These are phyloP conservation scores for Golubevia pallescens DNA, from an alignment of 1,284 basidiomycete genomes.

Conservation along the genomic window DNA sequence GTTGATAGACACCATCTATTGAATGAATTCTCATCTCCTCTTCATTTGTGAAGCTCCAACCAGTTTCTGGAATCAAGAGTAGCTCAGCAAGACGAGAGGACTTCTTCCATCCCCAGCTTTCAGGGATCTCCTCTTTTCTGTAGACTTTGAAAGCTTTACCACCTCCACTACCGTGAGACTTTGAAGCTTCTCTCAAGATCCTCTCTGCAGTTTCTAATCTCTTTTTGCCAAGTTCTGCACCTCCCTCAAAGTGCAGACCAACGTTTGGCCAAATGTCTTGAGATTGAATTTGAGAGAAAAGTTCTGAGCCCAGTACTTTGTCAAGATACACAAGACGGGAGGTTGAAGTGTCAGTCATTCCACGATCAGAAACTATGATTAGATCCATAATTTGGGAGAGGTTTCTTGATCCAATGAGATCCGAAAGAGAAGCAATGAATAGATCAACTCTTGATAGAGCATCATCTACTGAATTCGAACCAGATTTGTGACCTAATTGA, in stretches of 20 bases:
- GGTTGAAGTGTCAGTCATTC: constrained; percentile 42
- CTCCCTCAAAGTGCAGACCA: constrained; percentile 24
- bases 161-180: no score
- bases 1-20: constrained; percentile 15
- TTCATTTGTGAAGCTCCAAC: constrained; percentile 23
- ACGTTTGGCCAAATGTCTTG: constrained; percentile 32
- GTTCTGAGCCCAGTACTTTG: constrained; percentile 16
- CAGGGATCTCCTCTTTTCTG: constrained; percentile 12
- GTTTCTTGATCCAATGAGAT: constrained; percentile 9
- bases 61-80: constrained; percentile 24
- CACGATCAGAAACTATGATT: constrained; percentile 42
- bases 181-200: not conserved
- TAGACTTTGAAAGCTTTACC: constrained; percentile 16
- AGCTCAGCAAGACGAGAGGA: constrained; percentile 4
- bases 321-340: constrained; percentile 31
- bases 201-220: not conserved
- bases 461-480: constrained; percentile 20
- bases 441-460: constrained; percentile 21
- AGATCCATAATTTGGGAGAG: constrained; percentile 28
- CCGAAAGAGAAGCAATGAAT: constrained; percentile 17
- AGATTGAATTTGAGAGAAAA: constrained; percentile 15
- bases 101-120: constrained; percentile 14
- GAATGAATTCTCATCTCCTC: constrained; percentile 10
- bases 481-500: constrained; percentile 27
- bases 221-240: not conserved